A percentile compares a stretch with the other conserved stretches of the same genome.
Conservation (phyloP, 176 grass and related monocot genomes). For the Saccharum officinarum region DNA sequence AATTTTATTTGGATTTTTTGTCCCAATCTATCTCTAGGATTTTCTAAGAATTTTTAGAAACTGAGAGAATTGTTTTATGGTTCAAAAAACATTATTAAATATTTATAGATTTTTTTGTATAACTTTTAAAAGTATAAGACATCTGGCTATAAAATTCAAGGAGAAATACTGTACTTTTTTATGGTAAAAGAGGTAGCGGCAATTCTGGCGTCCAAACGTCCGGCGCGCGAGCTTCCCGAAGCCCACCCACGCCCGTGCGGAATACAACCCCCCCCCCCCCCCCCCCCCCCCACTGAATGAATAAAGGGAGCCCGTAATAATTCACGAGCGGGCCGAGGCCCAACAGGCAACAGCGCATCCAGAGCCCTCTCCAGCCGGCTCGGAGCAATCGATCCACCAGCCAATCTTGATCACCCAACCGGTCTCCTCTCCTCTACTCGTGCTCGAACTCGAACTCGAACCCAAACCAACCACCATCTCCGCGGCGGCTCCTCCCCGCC, state of each 20-base stretch:
- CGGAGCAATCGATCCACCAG: neutral
- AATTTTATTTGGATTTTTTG: neutral
- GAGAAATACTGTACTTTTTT: too few species aligned
- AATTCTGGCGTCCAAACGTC: too few species aligned
- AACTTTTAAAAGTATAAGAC: neutral
- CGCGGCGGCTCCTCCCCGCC: constrained; percentile 9
- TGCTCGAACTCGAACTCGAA: constrained; percentile 8
- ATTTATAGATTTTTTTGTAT: neutral
- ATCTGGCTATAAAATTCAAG: neutral
- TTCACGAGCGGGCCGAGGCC: neutral
- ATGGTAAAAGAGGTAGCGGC: too few species aligned
- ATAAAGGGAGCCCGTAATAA: neutral
- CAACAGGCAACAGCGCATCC: neutral
- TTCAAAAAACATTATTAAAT: neutral
- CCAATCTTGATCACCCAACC: constrained; percentile 2
- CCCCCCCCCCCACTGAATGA: too few species aligned
- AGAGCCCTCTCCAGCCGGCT: neutral
- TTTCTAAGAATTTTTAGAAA: neutral
- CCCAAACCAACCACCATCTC: neutral
- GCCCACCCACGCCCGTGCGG: too few species aligned
- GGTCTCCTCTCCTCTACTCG: neutral
- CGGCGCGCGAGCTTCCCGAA: too few species aligned
- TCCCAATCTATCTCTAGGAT: too few species aligned
- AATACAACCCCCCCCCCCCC: too few species aligned
- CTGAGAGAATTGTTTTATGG: neutral